A percentile compares a stretch with the other conserved stretches of the same genome.
These are phyloP conservation scores for Ustilago hordei DNA, from an alignment of 1,284 basidiomycete species.

Conservation along the genomic window DNA sequence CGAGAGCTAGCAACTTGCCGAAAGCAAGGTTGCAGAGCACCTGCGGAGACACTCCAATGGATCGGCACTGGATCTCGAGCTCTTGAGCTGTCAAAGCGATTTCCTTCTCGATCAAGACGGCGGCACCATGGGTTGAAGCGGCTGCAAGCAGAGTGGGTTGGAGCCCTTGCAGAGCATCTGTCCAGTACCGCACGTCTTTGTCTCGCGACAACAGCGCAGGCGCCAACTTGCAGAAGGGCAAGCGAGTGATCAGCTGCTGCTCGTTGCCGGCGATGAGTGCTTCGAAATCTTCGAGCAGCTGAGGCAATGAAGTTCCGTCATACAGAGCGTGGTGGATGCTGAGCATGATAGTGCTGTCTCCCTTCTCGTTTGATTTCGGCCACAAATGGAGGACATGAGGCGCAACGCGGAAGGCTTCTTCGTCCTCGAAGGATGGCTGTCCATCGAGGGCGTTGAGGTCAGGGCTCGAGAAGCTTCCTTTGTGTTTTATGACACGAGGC, in stretches of 20 bases:
- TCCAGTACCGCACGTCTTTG: constrained; percentile 52
- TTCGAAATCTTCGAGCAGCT: constrained; percentile 53
- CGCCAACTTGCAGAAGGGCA: constrained; percentile 45
- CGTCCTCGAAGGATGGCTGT: constrained; percentile 50
- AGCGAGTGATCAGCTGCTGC: constrained; percentile 3
- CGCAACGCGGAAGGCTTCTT: constrained; percentile 36
- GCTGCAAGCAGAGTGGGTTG: constrained; percentile 22
- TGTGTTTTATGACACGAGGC: constrained; percentile 24
- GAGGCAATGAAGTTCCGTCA: constrained; percentile 54
- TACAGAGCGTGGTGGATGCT: constrained; percentile 62
- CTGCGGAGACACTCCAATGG: constrained; percentile 52
- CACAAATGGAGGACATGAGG: constrained; percentile 57
- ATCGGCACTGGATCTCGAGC: constrained; percentile 31
- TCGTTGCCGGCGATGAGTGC: constrained; percentile 8
- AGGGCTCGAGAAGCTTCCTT: constrained; percentile 9
- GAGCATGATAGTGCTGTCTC: constrained; percentile 12
- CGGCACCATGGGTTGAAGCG: constrained; percentile 4
- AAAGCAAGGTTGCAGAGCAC: constrained; percentile 60
- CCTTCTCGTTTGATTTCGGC: constrained; percentile 2
- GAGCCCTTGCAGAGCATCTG: constrained; percentile 34
- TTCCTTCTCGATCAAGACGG: constrained; percentile 18
- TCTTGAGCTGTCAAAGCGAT: constrained; percentile 22
- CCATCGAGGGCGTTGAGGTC: constrained; percentile 24
- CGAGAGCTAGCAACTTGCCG: constrained; percentile 54
- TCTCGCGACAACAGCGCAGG: constrained; percentile 52